Conservation (phyloP, 306 rosid species). For the Biancaea sappan region DNA sequence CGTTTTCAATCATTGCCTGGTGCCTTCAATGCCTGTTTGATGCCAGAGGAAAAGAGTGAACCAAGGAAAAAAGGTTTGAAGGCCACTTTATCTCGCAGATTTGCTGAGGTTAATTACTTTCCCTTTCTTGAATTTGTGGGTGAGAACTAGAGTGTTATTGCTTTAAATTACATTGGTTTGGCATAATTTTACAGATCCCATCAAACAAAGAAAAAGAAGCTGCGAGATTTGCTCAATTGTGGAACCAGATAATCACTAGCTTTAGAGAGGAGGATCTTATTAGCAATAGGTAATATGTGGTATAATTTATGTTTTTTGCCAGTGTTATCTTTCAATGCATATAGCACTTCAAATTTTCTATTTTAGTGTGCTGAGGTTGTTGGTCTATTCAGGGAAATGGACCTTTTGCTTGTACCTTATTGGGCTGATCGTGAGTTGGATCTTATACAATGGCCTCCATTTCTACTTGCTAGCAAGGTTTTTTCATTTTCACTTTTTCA, state of each 20-base stretch:
- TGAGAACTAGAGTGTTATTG: conserved; percentile 5
- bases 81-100: conserved; percentile 80
- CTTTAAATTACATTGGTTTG: conserved; percentile 11
- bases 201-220: conserved; percentile 81
- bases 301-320: conserved; percentile 16
- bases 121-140: conserved; percentile 20
- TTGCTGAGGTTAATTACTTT: conserved; percentile 45
- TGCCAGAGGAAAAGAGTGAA: conserved; percentile 74
- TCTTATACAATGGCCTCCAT: conserved; percentile 94
- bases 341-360: conserved; percentile 10
- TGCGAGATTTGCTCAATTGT: conserved; percentile 95
- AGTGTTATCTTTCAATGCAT: neutral
- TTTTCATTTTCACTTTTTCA: conserved; percentile 18
- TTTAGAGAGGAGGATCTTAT: conserved; percentile 98
- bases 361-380: conserved; percentile 32
- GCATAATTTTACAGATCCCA: conserved; percentile 53
- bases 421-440: conserved; percentile 94
- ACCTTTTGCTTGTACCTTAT: conserved; percentile 96
- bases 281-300: conserved; percentile 59
- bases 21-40: conserved; percentile 81
- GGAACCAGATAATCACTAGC: conserved; percentile 92
- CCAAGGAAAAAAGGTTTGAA: conserved; percentile 89
- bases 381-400: conserved; percentile 71
- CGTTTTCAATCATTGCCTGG: conserved; percentile 88
- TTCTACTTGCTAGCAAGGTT: conserved; percentile 99